phyloP scores from a whole-genome alignment of 495 filamentous ascomycete species.

The Aspergillus coremiiformis region DNA sequence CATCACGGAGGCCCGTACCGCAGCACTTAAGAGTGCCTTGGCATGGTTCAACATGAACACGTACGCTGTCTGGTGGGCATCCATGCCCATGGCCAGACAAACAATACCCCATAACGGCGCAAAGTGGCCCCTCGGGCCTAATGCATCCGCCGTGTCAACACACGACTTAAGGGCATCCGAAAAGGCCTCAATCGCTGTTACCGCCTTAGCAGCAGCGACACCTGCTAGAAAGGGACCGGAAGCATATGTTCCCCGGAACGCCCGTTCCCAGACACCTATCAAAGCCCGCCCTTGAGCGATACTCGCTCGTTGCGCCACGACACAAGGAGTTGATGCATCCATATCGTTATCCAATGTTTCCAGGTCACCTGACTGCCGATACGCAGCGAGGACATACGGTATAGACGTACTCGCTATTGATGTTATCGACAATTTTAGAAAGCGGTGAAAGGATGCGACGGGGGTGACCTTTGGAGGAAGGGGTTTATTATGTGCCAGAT shows the following conservation, averaged over 20 bases:
- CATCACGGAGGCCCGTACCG: slow-evolving; percentile 78
- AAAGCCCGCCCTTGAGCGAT: slow-evolving; percentile 79
- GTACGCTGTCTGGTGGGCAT: slow-evolving; percentile 62
- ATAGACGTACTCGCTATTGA: slow-evolving; percentile 73
- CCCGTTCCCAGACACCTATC: slow-evolving; percentile 80
- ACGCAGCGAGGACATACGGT: slow-evolving; percentile 75
- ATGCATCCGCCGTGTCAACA: slow-evolving; percentile 21
- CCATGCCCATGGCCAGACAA: slow-evolving; percentile 53
- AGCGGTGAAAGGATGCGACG: slow-evolving; percentile 54
- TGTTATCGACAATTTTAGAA: slow-evolving; percentile 69
- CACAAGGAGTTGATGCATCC: slow-evolving; percentile 79
- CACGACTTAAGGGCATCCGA: slow-evolving; percentile 33
- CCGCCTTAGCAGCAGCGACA: slow-evolving; percentile 15
- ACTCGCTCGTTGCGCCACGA: slow-evolving; percentile 78
- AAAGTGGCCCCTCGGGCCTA: slow-evolving; percentile 56
- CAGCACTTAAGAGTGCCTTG: slow-evolving; percentile 82
- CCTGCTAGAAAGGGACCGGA: slow-evolving; percentile 1
- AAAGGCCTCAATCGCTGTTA: slow-evolving; percentile 29
- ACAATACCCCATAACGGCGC: slow-evolving; percentile 75
- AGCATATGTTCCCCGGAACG: slow-evolving; percentile 43
- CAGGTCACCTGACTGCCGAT: slow-evolving; percentile 51
- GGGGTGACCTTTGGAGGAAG: slow-evolving; percentile 27
- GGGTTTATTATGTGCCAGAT: slow-evolving; percentile 68
- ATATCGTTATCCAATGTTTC: slow-evolving; percentile 69
- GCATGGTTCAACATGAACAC: slow-evolving; percentile 82